Evolutionary conservation across 2,329 filamentous ascomycete genomes (phyloP), one percentile per base, ranked within the genome.

Genomic region (Dendryphion nanum): DNA sequence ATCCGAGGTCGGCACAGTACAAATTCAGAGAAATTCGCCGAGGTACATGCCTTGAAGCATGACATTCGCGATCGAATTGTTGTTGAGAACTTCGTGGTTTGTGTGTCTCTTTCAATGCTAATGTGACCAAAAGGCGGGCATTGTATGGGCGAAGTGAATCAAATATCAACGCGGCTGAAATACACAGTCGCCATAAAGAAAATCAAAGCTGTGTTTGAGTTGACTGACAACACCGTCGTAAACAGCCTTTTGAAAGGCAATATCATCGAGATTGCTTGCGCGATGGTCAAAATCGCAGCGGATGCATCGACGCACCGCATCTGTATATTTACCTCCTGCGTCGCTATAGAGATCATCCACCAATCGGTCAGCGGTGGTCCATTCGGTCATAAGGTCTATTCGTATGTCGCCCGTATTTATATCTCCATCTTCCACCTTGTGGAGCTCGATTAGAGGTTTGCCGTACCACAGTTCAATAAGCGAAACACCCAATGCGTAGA

Each of bases 391-490:
- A 2, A 49, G 30, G n/a, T 59, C 50, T 10, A 10, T 26, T n/a
- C 10, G 10, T 4, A 24, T n/a, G 20, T 40, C 35, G 4, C 36
- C 36, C 8, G 35, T 41, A n/a, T 28, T 21, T 7, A 17, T 17
- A 12, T 20, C 18, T 7, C 44, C 40, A 35, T 53, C 41, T 16
- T 44, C 44, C 4, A 46, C 35, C 14, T 38, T 33, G 2, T 48
- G 39, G 6, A 64, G 35, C 1, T 52, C 46, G 4, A 41, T 37
- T 3, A 66, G 41, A 2, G 55, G 33, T 36, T 55, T 45, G 2
- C 50, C 45, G 30, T 59, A 53, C 46, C 59, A 65, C 4, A 68
- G 50, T 38, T 67, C 60, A 18, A 64, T 60, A 3, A 67, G 50
- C 12, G 61, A 38, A 2, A 66, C 41, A 0, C 63, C 62, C 0